Base-by-base conservation (phyloP, 2,329 filamentous ascomycete species). In the Ophiosphaerella herpotricha region DNA sequence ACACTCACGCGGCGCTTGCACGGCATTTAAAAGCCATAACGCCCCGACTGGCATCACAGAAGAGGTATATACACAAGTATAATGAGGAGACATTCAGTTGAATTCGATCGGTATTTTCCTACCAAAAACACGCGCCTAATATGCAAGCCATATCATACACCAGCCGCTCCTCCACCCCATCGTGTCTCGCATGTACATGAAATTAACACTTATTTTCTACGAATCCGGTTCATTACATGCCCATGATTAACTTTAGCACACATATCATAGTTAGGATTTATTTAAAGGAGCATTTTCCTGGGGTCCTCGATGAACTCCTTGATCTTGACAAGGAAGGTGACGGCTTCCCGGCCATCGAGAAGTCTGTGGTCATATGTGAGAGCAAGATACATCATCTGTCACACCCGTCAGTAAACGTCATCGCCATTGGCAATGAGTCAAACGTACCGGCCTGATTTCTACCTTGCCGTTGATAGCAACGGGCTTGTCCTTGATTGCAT, bases 261-360 rank as follows among this genome's bases (percentile, higher is more conserved):
- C 6, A 29, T 26, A 16, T 18, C 18, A 8, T 18, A 31, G 12
- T 16, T 21, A 18, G 12, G 34, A n/a, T 16, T 7, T 4, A 33
- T 39, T 23, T 57, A 60, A 34, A 96, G 76, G 9, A 97, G 83
- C 93, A 97, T 97, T 68, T 90, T 88, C 60, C 90, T 82, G 34
- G 93, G 93, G 71, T 97, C 94, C 80, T 97, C 93, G 63, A 97
- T 96, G 73, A 89, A 96, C 75, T 97, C 90, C 85, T 97, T 97
- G 68, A 99, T 75, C 84, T 96, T 96, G 54, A 97, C 88, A 63
- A 97, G 81, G 82, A 97, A 97, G 55, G 93, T 94, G 35, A 96
- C 91, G 39, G 93, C 94, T 79, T 97, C 93, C 72, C 93, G 86
- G 43, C 94, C 94, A 74, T 97, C 94, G 21, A 99, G 82, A 42